A percentile compares a stretch with the other conserved stretches of the same genome.
These are phyloP conservation scores for Vaucheria bursata DNA, from an alignment of 352 stramenopile species.

Conservation along the genomic window DNA sequence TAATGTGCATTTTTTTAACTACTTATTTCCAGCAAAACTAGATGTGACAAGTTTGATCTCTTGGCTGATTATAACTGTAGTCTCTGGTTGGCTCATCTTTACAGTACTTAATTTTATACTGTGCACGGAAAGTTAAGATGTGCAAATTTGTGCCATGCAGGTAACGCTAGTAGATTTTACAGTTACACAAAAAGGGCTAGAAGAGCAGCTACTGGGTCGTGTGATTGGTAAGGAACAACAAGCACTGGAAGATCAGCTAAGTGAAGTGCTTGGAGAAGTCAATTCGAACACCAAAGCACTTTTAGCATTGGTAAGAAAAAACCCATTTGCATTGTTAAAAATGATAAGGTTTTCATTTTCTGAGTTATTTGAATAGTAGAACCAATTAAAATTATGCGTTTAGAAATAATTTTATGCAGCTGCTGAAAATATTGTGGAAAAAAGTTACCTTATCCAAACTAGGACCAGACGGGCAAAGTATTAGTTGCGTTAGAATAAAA, in stretches of 20 bases:
- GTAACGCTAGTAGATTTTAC: conserved; percentile 98
- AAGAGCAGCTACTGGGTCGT: conserved; percentile 91
- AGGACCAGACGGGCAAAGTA: too few species aligned
- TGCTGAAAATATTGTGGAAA: conserved; percentile 4
- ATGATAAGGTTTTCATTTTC: neutral
- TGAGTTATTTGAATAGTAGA: too few species aligned
- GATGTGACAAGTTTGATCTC: too few species aligned
- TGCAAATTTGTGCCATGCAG: too few species aligned
- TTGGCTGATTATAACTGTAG: too few species aligned
- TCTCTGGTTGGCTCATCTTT: too few species aligned
- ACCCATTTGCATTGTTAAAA: neutral
- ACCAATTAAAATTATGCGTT: neutral
- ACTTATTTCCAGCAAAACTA: too few species aligned
- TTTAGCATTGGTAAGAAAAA: neutral
- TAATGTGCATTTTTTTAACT: too few species aligned
- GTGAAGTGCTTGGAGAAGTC: conserved; percentile 93
- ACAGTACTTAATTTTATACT: too few species aligned
- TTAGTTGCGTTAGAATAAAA: too few species aligned
- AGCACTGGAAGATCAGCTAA: conserved; percentile 93
- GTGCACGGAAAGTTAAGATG: too few species aligned
- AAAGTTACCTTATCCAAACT: neutral
- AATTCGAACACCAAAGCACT: conserved; percentile 96
- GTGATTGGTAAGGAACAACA: conserved; percentile 97
- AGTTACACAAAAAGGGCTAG: conserved; percentile 87
- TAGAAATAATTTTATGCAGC: neutral